Conservation (phyloP, 176 grass and related monocot species). For the Aegilops speltoides region DNA sequence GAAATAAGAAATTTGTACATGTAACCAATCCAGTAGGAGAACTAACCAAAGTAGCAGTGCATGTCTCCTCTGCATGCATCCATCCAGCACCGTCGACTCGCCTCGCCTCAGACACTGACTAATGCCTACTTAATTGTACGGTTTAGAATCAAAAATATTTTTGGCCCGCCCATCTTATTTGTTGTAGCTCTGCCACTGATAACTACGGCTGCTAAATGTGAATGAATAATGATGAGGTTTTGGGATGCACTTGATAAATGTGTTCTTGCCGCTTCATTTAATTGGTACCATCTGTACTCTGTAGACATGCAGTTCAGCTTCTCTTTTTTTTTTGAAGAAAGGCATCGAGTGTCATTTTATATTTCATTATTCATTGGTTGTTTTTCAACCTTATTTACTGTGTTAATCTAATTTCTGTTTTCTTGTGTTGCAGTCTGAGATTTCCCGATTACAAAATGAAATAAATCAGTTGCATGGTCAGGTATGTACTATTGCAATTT, state of each 20-base stretch:
- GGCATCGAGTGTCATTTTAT: neutral
- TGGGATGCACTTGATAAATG: slow-evolving; percentile 1
- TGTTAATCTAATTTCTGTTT: slow-evolving; percentile 16
- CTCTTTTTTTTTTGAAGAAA: neutral
- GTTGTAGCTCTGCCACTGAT: neutral
- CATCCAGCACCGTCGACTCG: too few relatives aligned
- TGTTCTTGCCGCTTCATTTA: neutral
- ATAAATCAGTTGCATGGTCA: slow-evolving; percentile 75
- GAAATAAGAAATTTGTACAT: too few relatives aligned
- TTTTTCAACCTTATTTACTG: slow-evolving; percentile 11
- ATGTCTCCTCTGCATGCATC: too few relatives aligned
- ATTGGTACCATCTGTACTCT: slow-evolving; percentile 1
- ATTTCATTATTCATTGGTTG: neutral
- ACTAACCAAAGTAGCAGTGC: too few relatives aligned
- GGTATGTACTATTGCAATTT: slow-evolving; percentile 49
- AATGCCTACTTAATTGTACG: too few relatives aligned
- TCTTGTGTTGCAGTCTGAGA: slow-evolving; percentile 62
- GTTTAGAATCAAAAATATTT: too few relatives aligned
- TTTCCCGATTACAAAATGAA: slow-evolving; percentile 58
- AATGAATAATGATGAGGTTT: slow-evolving; percentile 3
- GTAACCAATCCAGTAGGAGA: too few relatives aligned
- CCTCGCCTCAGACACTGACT: too few relatives aligned
- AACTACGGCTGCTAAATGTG: neutral
- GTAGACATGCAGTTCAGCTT: slow-evolving; percentile 22
- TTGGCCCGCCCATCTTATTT: too few relatives aligned